Conservation (phyloP, 1,284 basidiomycete species). For the Exobasidium rhododendri region DNA sequence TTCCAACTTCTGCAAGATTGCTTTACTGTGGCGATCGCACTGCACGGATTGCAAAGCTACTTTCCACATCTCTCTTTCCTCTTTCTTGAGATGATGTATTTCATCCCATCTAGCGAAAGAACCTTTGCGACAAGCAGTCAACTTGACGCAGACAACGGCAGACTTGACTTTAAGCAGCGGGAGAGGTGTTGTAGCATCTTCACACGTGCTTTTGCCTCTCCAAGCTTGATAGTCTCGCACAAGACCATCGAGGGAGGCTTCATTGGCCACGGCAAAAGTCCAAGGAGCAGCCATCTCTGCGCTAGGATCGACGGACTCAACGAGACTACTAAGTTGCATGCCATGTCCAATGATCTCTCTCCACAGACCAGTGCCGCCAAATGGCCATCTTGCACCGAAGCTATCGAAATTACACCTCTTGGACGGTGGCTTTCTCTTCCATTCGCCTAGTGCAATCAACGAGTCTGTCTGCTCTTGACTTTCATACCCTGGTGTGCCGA, state of each 20-base stretch:
- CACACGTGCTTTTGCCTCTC: background rate
- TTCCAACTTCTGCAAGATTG: slow-evolving; percentile 6
- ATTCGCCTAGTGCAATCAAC: slow-evolving; percentile 21
- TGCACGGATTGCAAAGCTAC: background rate
- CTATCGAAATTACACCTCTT: slow-evolving; percentile 36
- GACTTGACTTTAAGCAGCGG: background rate
- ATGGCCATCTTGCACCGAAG: slow-evolving; percentile 12
- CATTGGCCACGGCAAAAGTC: background rate
- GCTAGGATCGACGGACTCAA: background rate
- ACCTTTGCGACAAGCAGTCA: slow-evolving; percentile 8
- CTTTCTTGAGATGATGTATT: background rate
- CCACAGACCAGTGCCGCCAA: slow-evolving; percentile 23
- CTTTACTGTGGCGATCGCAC: background rate
- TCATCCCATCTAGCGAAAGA: slow-evolving; percentile 1
- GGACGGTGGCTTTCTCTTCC: slow-evolving; percentile 40
- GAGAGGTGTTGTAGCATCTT: background rate
- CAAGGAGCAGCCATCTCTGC: background rate
- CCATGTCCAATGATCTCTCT: slow-evolving; percentile 13
- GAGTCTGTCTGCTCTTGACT: background rate
- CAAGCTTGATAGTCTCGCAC: background rate
- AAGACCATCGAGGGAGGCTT: background rate
- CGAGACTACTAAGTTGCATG: background rate
- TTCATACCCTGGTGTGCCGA: slow-evolving; percentile 25
- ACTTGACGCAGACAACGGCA: background rate
- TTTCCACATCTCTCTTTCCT: background rate